Conservation (phyloP, 2,329 filamentous ascomycete genomes). For the Colletotrichum sidae region DNA sequence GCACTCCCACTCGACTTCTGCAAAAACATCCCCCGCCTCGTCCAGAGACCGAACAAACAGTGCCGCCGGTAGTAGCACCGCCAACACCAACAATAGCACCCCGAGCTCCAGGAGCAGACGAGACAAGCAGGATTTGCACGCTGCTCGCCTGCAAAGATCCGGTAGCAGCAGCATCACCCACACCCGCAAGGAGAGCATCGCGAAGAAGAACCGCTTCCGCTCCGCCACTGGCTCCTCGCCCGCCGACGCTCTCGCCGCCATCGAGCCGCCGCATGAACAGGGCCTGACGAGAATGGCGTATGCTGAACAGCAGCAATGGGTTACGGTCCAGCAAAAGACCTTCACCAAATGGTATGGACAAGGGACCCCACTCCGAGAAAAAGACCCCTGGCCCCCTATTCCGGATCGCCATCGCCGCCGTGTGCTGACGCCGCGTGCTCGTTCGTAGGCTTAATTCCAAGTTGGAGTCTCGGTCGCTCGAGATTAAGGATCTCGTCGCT, state of each 20-base stretch:
- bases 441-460: conserved; percentile 90
- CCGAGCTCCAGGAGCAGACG: conserved; percentile 53
- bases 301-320: conserved; percentile 74
- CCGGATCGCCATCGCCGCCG: background rate
- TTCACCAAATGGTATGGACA: conserved; percentile 87
- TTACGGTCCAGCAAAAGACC: conserved; percentile 95
- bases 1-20: conserved; percentile 37
- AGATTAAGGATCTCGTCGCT: conserved; percentile 86
- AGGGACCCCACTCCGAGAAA: conserved; percentile 27
- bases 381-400: background rate
- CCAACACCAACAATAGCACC: conserved; percentile 46
- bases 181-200: conserved; percentile 42
- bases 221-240: conserved; percentile 49
- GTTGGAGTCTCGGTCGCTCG: conserved; percentile 79
- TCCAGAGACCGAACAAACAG: conserved; percentile 39
- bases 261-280: conserved; percentile 62
- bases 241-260: conserved; percentile 56
- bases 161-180: conserved; percentile 50
- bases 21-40: conserved; percentile 40
- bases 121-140: conserved; percentile 63
- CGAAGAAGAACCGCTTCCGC: conserved; percentile 49
- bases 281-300: conserved; percentile 70
- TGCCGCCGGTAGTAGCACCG: conserved; percentile 40
- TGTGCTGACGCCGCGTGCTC: conserved; percentile 33
- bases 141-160: conserved; percentile 60